A percentile compares a stretch with the other conserved stretches of the same genome.
These are phyloP conservation scores for Syzygium grande DNA, from an alignment of 345 rosid genomes.

Conservation along the genomic window DNA sequence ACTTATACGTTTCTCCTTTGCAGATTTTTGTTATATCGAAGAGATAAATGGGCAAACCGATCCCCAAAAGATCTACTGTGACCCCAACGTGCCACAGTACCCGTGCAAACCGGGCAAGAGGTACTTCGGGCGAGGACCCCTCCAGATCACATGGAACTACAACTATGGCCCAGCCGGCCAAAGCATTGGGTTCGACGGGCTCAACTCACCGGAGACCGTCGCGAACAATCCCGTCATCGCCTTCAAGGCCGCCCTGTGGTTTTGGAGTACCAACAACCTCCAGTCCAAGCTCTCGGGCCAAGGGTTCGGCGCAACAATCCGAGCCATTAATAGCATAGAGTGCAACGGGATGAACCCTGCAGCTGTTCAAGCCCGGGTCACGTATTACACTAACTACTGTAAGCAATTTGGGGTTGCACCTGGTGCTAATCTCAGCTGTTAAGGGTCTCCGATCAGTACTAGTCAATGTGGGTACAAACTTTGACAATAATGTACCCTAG, in stretches of 20 bases:
- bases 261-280: conserved; percentile 38
- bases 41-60: conserved; percentile 2
- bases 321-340: conserved; percentile 39
- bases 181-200: conserved; percentile 18
- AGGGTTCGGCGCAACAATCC: conserved; percentile 49
- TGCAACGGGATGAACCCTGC: conserved; percentile 23
- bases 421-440: neutral
- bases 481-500: neutral
- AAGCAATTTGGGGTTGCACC: neutral
- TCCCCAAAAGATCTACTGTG: conserved; percentile 15
- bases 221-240: conserved; percentile 24
- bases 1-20: neutral
- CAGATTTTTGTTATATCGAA: conserved; percentile 19
- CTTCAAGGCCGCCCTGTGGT: conserved; percentile 44
- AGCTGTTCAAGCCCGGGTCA: conserved; percentile 21
- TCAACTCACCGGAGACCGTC: conserved; percentile 32
- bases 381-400: conserved; percentile 33
- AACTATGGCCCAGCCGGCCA: conserved; percentile 46
- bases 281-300: conserved; percentile 18
- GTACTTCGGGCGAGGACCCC: conserved; percentile 53
- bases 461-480: neutral
- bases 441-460: neutral
- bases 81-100: conserved; percentile 2
- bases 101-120: conserved; percentile 21
- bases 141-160: conserved; percentile 45